A percentile compares a stretch with the other conserved stretches of the same genome.
phyloP scores from a whole-genome alignment of 2,329 filamentous ascomycete species.

The Penicillium digitatum region DNA sequence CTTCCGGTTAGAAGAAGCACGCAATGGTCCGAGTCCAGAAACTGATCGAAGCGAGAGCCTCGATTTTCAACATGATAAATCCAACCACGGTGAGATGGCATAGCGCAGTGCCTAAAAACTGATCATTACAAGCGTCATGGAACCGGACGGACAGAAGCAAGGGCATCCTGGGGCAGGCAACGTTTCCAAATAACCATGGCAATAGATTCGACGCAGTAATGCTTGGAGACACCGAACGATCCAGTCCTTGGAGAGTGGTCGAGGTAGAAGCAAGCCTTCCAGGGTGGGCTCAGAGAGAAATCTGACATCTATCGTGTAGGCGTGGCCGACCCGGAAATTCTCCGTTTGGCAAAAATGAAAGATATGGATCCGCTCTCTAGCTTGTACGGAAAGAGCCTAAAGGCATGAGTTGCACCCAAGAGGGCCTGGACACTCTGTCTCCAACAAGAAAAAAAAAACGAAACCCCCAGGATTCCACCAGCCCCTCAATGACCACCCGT shows the following conservation, averaged over 20 bases:
- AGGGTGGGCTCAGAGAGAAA: background rate
- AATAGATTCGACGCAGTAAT: background rate
- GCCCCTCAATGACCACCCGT: background rate
- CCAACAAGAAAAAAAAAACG: background rate
- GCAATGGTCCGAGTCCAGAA: background rate
- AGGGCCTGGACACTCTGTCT: background rate
- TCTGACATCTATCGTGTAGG: conserved; percentile 14
- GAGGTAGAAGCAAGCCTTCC: background rate
- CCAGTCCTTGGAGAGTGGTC: background rate
- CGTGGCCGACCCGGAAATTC: conserved; percentile 3
- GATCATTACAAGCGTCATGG: background rate
- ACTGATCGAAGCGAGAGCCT: background rate
- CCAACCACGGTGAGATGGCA: background rate
- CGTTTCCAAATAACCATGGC: background rate
- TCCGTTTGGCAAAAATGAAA: background rate
- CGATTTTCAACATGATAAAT: background rate
- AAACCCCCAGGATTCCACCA: background rate
- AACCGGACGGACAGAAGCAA: background rate
- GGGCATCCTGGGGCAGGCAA: background rate
- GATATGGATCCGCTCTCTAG: background rate
- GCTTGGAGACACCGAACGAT: background rate
- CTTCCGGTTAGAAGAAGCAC: background rate
- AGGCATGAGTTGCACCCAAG: background rate
- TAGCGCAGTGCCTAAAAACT: background rate
- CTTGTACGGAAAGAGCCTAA: conserved; percentile 8